Base-by-base conservation (phyloP, 2,329 filamentous ascomycete species). In the Pseudopithomyces chartarum region DNA sequence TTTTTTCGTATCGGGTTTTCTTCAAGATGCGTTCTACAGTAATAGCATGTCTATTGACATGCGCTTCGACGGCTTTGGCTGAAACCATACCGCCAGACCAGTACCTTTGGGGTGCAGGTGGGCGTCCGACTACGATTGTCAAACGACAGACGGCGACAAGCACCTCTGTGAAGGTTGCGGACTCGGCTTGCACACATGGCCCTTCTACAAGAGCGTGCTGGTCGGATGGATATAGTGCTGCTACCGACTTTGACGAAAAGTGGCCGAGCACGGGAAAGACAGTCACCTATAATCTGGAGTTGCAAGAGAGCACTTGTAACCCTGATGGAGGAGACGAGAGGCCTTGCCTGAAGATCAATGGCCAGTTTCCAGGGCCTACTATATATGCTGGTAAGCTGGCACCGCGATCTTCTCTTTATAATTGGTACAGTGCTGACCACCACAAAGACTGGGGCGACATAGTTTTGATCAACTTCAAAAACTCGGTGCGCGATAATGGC, bases 401-500 rank as follows among this genome's bases (percentile, higher is more conserved):
- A 12, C 62, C 39, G 12, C 38, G 22, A 29, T 32, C 19, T 13
- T 43, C 17, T 29, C 19, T 3, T 6, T 42, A 17, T 12, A 11
- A 32, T 2, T 22, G 33, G 39, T 22, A 26, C 10, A 40, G 17
- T 52, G 17, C 56, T 63, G 42, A 63, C 43, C 19, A 22, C 13
- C 19, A 23, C 38, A 7, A 32, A 66, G 63, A 67, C 22, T 67
- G 66, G 65, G 66, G 66, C 38, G 66, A 70, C 50, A 70, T 56
- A 11, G 54, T 70, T 32, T 48, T 54, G 36, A 52, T 66, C 4
- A 51, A 61, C 29, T 80, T 88, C 6, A 81, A 73, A 33, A 88
- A 88, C 67, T 53, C 71, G 43, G 49, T 81, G 75, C 69, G 73
- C n/a, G 64, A 79, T 60, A 87, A 88, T 58, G 84, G 85, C 36